Evolutionary conservation across 179 eudicot genomes (phyloP), one percentile per base, ranked within the genome.

Genomic region (Silene vulgaris): DNA sequence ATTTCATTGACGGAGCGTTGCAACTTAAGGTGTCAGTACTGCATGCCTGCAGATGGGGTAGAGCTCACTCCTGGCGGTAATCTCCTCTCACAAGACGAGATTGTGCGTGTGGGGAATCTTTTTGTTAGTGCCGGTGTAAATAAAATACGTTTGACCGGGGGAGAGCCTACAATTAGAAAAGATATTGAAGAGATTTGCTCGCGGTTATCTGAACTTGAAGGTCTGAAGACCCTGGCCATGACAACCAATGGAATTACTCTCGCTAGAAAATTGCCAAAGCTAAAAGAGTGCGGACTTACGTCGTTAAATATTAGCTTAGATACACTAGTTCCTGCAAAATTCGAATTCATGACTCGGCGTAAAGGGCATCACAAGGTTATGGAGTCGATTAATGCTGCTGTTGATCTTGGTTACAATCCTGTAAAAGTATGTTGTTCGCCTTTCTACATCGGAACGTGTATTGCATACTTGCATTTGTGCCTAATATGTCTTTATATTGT

Each of bases 11-110:
- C 98, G 6, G 98, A 94, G 77, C 96, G 98, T 35, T 94, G 98
- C 86, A 94, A 94, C 84, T 88, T 94, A 69, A 85, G 98, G 80
- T 94, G 98, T 81, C 97, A 94, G 56, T 94, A 94, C 66, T 94
- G 98, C 79, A 94, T 94, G 98, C 98, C 98, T 29, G 88, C 90
- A 67, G 97, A 94, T 76, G 98, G 98, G 65, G 94, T 85, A 74
- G 97, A 91, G 82, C 97, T 94, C 81, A 92, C 91, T 78, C 88
- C 92, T 50, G 78, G 76, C 56, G 71, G 90, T 52, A 80, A 87
- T 56, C 78, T 94, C 68, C 91, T 94, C 76, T 87, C 98, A 3
- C 86, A 74, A 71, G 80, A 82, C 63, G 98, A 94, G 82, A 90
- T 92, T 71, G 81, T 91, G 74, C 91, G 85, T 23, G 40, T 94